Evolutionary conservation across 257 asterid genomes (phyloP), one percentile per base, ranked within the genome.

Genomic region (Nicotiana benthamiana): DNA sequence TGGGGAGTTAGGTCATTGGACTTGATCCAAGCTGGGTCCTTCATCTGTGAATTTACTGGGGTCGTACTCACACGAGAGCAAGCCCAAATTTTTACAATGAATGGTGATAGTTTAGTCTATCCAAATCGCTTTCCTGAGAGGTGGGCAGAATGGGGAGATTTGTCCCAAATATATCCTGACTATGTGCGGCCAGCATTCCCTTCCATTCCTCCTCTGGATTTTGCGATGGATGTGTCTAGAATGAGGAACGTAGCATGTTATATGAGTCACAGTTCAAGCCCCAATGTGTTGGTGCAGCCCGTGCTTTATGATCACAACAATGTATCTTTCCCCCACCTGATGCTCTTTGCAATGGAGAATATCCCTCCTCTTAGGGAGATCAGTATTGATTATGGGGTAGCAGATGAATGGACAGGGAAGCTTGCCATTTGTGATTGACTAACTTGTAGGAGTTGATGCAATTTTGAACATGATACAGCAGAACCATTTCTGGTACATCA

Each of bases 1-100:
- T 95, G 99, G 99, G 99, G 97, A 65, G 94, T 95, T 83, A 89
- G 99, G 87, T 92, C 98, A 0, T 60, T 95, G 82, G 97, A 95
- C 85, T 84, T 95, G 88, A 92, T 93, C 77, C 97, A 80, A 77
- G 99, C 98, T 26, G 99, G 99, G 20, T 87, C 97, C 24, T 95
- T 95, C 90, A 91, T 95, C 28, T 93, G 97, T 83, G 99, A 95
- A 85, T 95, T 88, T 79, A 78, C 97, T 2, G 99, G 99, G n/a
- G 89, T 95, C 75, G 90, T 89, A 60, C 97, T 95, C 75, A 95
- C 97, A 5, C 89, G 90, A 16, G 95, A 90, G 84, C 98, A 93
- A 83, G 98, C 90, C 10, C 90, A 85, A 30, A 15, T 93, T 24
- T 84, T 95, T 76, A 90, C 95, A 1, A 92, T 95, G 99, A 95